Conservation (phyloP, 495 filamentous ascomycete genomes). For the Hypomontagnella monticulosa region DNA sequence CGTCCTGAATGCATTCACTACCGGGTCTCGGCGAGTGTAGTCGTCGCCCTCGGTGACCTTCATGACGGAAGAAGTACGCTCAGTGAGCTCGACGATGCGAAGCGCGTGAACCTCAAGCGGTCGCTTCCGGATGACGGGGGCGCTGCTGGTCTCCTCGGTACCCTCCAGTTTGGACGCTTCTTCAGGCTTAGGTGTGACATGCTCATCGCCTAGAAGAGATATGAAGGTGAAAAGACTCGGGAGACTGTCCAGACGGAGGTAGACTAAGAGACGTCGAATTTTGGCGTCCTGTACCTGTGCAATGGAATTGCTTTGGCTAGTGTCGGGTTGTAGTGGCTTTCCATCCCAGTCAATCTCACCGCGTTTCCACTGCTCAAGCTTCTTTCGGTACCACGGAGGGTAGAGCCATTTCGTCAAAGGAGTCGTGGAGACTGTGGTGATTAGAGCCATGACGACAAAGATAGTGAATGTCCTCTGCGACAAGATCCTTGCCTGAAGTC, state of each 20-base stretch:
- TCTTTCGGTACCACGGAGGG: constrained; percentile 89
- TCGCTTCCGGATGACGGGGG: constrained; percentile 48
- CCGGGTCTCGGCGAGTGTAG: constrained; percentile 79
- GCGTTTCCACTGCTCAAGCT: constrained; percentile 86
- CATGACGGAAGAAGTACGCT: constrained; percentile 96
- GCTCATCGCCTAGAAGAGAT: constrained; percentile 73
- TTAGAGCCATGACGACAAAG: constrained; percentile 96
- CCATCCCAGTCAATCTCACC: constrained; percentile 97
- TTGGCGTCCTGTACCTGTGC: constrained; percentile 57
- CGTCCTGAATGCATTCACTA: constrained; percentile 90
- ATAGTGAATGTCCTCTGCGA: constrained; percentile 92
- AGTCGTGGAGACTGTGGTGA: constrained; percentile 92
- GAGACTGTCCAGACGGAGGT: constrained; percentile 89
- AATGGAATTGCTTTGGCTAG: constrained; percentile 52
- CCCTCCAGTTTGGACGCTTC: constrained; percentile 44
- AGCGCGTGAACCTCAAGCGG: constrained; percentile 85
- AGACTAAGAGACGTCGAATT: constrained; percentile 59
- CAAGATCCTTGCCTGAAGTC: constrained; percentile 89
- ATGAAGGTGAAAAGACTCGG: constrained; percentile 87
- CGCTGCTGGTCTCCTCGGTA: constrained; percentile 24
- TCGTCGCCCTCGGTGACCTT: constrained; percentile 86
- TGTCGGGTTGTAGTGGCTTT: constrained; percentile 57
- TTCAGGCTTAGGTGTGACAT: constrained; percentile 16
- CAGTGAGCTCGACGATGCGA: constrained; percentile 86
- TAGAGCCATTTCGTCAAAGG: constrained; percentile 82